Base-by-base conservation (phyloP, 345 rosid genomes). In the Heritiera littoralis region DNA sequence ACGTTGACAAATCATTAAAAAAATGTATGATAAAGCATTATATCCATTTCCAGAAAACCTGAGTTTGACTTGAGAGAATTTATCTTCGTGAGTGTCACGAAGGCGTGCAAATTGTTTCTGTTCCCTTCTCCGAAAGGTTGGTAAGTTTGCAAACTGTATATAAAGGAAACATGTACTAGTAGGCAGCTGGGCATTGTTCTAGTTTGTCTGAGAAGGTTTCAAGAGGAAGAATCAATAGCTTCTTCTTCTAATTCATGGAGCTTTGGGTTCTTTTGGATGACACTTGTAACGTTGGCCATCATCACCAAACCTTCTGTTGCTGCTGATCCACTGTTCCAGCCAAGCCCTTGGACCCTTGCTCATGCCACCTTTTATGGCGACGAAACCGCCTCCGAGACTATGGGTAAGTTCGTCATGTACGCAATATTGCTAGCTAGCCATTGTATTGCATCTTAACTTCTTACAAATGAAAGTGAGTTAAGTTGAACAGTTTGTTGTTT, bases 351-450 rank as follows among this genome's bases (percentile, higher is more conserved):
- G 95, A 41, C 77, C 17, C 74, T 71, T 7, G 95, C 93, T 5
- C 91, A 88, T 70, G 95, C 93, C 55, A 91, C 95, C 74, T 90
- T 91, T 75, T 91, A 91, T 66, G 95, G 95, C 2, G 93, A 91
- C n/a, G 90, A 88, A 80, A 83, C 88, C 55, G 93, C 81, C 76
- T 82, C 93, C 38, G 91, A 84, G 72, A 90, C 92, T 10, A 85
- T 86, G 88, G 93, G 93, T 91, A 86, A 64, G 77, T 79, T 20
- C 8, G 1, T 15, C 48, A 74, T 13, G 6, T 23, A 48, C 7
- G 3, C 4, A 43, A 32, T 43, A n/a, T 52, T 0, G 43, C 43
- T 5, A 15, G 17, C 17, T 13, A 14, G 58, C 7, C 20, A 18
- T 54, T 54, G 5, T 23, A 35, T 45, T 45, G 10, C 48, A 45